Percentiles rank a stretch among this genome's conserved stretches.
phyloP scores from a whole-genome alignment of 345 rosid genomes.

The Carallia brachiata region DNA sequence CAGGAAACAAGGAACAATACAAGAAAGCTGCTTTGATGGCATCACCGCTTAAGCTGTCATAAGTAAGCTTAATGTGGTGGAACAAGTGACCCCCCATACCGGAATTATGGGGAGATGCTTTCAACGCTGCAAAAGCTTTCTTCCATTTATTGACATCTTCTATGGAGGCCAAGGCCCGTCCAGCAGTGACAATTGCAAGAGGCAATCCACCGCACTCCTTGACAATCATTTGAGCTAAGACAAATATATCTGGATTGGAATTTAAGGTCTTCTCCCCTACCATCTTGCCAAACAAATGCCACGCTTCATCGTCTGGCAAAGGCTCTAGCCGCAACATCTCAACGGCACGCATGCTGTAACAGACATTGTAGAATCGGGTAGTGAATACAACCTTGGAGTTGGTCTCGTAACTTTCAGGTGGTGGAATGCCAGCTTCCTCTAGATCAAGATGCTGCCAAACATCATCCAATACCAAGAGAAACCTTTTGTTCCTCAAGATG shows the following conservation, averaged over 20 bases:
- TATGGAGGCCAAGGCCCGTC: slow-evolving; percentile 15
- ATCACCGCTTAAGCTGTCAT: background rate
- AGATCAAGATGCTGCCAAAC: slow-evolving; percentile 21
- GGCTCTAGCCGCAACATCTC: slow-evolving; percentile 10
- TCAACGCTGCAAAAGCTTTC: background rate
- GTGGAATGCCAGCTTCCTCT: slow-evolving; percentile 7
- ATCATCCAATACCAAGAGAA: slow-evolving; percentile 28
- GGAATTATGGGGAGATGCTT: background rate
- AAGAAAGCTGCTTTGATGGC: background rate
- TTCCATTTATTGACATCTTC: slow-evolving; percentile 7
- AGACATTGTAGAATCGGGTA: slow-evolving; percentile 13
- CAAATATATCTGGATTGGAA: background rate
- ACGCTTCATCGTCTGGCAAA: slow-evolving; percentile 2
- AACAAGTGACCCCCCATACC: slow-evolving; percentile 1
- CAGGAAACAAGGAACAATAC: slow-evolving; percentile 14
- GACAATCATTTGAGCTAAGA: background rate
- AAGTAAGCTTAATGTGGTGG: slow-evolving; percentile 9
- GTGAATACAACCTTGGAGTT: slow-evolving; percentile 27
- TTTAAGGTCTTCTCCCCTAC: slow-evolving; percentile 7
- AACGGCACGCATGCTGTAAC: slow-evolving; percentile 15
- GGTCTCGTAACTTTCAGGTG: background rate
- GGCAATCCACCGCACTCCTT: slow-evolving; percentile 25
- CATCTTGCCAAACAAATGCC: slow-evolving; percentile 10
- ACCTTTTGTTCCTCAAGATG: background rate
- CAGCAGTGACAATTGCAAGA: slow-evolving; percentile 19